Evolutionary conservation across 1,139 yeast genomes (phyloP).

Genomic region (Yamadazyma atmosphaerica): DNA sequence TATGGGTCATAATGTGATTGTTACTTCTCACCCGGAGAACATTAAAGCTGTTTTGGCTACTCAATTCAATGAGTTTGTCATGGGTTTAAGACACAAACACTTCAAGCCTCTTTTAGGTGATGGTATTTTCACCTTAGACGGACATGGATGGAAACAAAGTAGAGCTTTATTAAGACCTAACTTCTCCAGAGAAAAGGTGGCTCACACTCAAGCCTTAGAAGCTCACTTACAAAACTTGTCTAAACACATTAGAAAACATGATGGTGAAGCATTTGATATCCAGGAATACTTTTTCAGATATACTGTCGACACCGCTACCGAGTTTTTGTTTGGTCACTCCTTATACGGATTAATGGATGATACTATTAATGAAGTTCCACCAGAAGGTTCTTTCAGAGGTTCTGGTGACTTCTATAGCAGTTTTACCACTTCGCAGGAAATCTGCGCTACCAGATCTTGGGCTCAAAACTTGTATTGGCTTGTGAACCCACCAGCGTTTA

Average conservation of each 20-base stretch:
- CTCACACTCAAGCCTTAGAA: constrained; percentile 47
- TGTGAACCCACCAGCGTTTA: constrained; percentile 9
- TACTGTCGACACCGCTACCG: constrained; percentile 54
- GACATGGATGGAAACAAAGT: constrained; percentile 58
- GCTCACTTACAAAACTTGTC: constrained; percentile 42
- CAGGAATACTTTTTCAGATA: constrained; percentile 39
- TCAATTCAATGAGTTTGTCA: constrained; percentile 51
- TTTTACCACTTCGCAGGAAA: constrained; percentile 26
- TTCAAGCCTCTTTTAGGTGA: constrained; percentile 51
- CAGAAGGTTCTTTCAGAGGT: constrained; percentile 19
- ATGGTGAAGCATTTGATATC: constrained; percentile 30
- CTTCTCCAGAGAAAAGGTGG: constrained; percentile 53
- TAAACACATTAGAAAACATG: constrained; percentile 25
- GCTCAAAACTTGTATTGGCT: constrained; percentile 28
- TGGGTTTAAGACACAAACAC: constrained; percentile 47
- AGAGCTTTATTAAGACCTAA: constrained; percentile 58
- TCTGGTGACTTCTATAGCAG: constrained; percentile 23
- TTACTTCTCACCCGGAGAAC: constrained; percentile 32
- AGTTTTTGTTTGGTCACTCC: constrained; percentile 52
- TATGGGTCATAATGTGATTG: constrained; percentile 8
- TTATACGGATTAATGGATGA: constrained; percentile 38
- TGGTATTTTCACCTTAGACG: constrained; percentile 58
- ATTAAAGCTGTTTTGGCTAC: constrained; percentile 40
- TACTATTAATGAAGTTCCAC: constrained; percentile 24
- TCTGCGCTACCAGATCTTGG: constrained; percentile 21